Conservation (phyloP, 2,329 filamentous ascomycete species). For the Ophiostoma ulmi region DNA sequence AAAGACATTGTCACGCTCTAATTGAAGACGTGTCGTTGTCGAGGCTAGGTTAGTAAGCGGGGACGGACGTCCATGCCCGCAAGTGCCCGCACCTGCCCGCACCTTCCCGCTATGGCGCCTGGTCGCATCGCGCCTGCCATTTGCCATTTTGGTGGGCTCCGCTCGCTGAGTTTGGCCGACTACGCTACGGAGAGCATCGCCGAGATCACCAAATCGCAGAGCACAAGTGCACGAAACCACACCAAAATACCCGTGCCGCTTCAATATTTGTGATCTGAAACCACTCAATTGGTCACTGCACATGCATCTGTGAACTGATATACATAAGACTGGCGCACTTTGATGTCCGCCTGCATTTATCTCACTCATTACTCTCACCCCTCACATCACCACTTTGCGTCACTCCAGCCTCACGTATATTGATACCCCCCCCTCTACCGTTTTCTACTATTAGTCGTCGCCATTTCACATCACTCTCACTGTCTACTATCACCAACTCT, state of each 20-base stretch:
- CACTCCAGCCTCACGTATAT: constrained; percentile 1
- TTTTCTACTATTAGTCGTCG: background rate
- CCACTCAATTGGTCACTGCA: background rate
- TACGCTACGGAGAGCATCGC: constrained; percentile 15
- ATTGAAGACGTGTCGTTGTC: background rate
- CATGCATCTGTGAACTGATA: background rate
- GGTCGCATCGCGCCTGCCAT: background rate
- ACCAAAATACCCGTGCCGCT: background rate
- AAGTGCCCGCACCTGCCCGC: background rate
- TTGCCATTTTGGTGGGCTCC: background rate
- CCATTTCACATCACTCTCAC: no score
- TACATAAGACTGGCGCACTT: background rate
- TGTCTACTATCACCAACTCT: background rate
- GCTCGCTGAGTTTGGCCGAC: constrained; percentile 11
- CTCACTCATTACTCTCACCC: no score
- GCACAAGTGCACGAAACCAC: background rate
- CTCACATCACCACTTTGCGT: background rate
- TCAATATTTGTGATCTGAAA: background rate
- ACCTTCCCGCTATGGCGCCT: background rate
- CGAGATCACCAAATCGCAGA: constrained; percentile 10
- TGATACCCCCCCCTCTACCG: background rate
- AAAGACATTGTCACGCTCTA: background rate
- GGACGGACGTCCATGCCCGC: constrained; percentile 7
- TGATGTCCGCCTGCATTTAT: background rate
- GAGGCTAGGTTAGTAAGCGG: background rate